Base-by-base conservation (phyloP, 108 stramenopile genomes). In the Skeletonema tropicum region DNA sequence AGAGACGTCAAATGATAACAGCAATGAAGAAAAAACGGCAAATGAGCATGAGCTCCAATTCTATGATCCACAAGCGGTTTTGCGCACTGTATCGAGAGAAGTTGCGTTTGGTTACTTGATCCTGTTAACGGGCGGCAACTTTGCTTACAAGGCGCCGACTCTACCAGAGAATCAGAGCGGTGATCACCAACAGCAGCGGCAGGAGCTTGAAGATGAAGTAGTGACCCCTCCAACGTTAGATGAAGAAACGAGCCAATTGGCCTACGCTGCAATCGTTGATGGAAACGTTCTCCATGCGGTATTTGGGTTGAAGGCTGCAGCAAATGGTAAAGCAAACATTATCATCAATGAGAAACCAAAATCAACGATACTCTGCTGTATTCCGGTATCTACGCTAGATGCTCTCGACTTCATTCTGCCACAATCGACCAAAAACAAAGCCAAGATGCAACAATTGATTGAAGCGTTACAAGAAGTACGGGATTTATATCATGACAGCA, bases 201-300 rank as follows among this genome's bases (percentile, higher is more conserved):
- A 55, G n/a, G 6, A 19, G 6, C 17, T 0, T 45, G 4, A 67
- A n/a, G 59, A 75, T 41, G 74, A 75, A 46, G 6, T 7, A 46
- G 6, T 7, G 49, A 3, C 66, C 29, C 6, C 31, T 15, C 3
- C 45, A 3, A n/a, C 13, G 26, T 31, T 33, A 61, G 36, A 70
- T 30, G 69, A 70, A 21, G 69, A 70, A 41, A 30, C 69, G 25
- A 14, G 58, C 13, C 60, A 57, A 49, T 52, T 80, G 36, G 79
- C 79, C 13, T 74, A 69, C 62, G 61, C 79, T 19, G 67, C 79
- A 52, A 80, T 80, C 57, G 71, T 72, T 60, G 79, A 80, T 64
- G 79, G 79, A 13, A 80, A 80, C 49, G 72, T 80, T 8, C 61
- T 80, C 6, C 79, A 73, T 26, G 72, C 79, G n/a, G 73, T 72